A percentile compares a stretch with the other conserved stretches of the same genome.
Conservation (phyloP, 169 alveolate species). For the Fabrea salina region DNA sequence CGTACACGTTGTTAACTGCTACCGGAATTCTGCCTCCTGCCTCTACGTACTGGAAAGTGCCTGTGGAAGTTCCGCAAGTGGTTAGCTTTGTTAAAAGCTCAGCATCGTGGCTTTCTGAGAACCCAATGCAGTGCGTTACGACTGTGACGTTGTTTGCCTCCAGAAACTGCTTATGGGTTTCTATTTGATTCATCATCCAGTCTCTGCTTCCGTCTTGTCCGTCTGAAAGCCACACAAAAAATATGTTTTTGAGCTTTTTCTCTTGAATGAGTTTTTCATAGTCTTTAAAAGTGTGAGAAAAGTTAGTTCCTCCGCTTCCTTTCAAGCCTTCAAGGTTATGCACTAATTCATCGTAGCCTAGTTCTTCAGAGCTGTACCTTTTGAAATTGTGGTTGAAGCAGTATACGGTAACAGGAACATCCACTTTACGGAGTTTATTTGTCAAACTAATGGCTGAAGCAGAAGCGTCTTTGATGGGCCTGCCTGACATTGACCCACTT, state of each 20-base stretch:
- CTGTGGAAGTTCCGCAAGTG: slow-evolving; percentile 4
- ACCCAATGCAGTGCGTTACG: slow-evolving; percentile 22
- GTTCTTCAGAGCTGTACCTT: background rate
- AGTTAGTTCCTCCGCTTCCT: slow-evolving; percentile 24
- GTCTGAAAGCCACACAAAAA: slow-evolving; percentile 27
- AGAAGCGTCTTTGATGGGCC: slow-evolving; percentile 20
- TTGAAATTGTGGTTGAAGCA: background rate
- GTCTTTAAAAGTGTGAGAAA: background rate
- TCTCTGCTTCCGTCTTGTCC: slow-evolving; percentile 10
- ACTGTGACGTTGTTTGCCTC: background rate
- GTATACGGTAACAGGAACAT: slow-evolving; percentile 25
- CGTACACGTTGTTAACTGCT: slow-evolving; percentile 27
- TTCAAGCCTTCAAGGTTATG: background rate
- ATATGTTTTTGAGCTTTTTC: slow-evolving; percentile 2
- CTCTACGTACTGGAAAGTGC: slow-evolving; percentile 31
- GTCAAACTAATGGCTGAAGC: slow-evolving; percentile 17
- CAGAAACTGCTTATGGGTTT: background rate
- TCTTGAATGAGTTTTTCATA: background rate
- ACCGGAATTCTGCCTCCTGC: slow-evolving; percentile 34
- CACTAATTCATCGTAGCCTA: background rate
- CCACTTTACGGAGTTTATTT: background rate
- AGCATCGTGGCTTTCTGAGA: slow-evolving; percentile 13
- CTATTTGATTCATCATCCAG: background rate
- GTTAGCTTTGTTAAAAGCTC: slow-evolving; percentile 13
- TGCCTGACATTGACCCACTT: slow-evolving; percentile 30